These are phyloP conservation scores for Sphaerulina vaccinii DNA, from an alignment of 2,329 filamentous ascomycete genomes.

Conservation along the genomic window DNA sequence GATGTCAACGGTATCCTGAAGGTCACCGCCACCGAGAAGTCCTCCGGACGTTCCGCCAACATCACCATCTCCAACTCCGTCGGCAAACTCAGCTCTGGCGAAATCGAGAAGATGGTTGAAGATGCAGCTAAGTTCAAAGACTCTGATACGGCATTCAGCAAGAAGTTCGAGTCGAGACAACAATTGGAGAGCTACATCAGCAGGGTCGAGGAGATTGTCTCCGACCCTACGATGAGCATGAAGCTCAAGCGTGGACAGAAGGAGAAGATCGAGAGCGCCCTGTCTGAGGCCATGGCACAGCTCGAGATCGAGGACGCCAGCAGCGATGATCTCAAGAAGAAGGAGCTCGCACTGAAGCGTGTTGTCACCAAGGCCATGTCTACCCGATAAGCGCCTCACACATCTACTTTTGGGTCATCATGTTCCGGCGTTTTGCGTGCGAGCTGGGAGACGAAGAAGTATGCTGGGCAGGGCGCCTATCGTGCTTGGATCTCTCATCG, in stretches of 20 bases:
- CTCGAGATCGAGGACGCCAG: constrained; percentile 91
- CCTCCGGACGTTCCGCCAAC: constrained; percentile 94
- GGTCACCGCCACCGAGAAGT: constrained; percentile 99
- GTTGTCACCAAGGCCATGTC: constrained; percentile 79
- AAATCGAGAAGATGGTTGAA: constrained; percentile 98
- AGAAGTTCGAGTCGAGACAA: constrained; percentile 98
- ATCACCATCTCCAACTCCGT: constrained; percentile 99
- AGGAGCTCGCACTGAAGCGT: constrained; percentile 96
- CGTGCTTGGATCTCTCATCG: constrained; percentile 21
- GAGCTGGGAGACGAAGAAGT: constrained; percentile 19
- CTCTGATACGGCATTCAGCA: constrained; percentile 97
- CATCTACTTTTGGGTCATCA: constrained; percentile 21
- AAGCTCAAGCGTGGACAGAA: constrained; percentile 99
- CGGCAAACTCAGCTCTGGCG: constrained; percentile 88
- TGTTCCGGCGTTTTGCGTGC: constrained; percentile 27
- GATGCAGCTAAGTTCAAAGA: constrained; percentile 99
- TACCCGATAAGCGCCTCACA: constrained; percentile 34
- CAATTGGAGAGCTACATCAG: constrained; percentile 99
- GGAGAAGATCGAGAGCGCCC: constrained; percentile 97
- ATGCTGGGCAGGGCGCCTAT: constrained; percentile 18
- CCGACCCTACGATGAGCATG: constrained; percentile 89
- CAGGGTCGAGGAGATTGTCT: constrained; percentile 97
- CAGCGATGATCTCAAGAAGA: constrained; percentile 98
- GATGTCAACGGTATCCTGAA: constrained; percentile 97
- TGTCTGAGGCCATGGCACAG: constrained; percentile 95